Evolutionary conservation across 2,329 filamentous ascomycete species (phyloP).

Genomic region (Fusarium haematococcum): DNA sequence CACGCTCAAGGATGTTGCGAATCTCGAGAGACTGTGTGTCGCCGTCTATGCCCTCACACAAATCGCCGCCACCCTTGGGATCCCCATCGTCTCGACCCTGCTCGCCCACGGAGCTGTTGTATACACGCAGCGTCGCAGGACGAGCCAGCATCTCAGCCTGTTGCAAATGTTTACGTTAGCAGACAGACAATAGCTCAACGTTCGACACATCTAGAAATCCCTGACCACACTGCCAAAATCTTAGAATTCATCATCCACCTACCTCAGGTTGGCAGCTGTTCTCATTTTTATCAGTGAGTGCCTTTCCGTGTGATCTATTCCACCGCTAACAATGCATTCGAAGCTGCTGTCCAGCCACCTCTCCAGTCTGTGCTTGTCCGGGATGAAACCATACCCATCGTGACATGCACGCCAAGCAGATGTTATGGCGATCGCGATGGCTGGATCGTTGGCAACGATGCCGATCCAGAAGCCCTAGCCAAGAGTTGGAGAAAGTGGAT

Average conservation of each 20-base stretch:
- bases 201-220: neutral
- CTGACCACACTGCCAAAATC: neutral
- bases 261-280: neutral
- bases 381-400: conserved; percentile 3
- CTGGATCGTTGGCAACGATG: conserved; percentile 7
- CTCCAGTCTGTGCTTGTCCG: conserved; percentile 7
- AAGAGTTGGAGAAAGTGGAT: neutral
- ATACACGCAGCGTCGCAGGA: conserved; percentile 18
- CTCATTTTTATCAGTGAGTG: conserved; percentile 26
- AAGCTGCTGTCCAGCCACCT: conserved; percentile 19
- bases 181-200: conserved; percentile 16
- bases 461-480: neutral
- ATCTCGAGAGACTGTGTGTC: neutral
- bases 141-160: conserved; percentile 7
- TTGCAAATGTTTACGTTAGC: conserved; percentile 21
- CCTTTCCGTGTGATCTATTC: fast-evolving
- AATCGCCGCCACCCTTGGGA: conserved; percentile 1
- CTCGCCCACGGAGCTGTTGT: conserved; percentile 26
- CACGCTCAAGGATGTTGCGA: neutral
- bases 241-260: neutral
- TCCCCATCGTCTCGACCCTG: conserved; percentile 26
- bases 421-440: neutral
- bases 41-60: neutral
- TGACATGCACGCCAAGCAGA: neutral
- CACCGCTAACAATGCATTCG: neutral